Percentiles rank a stretch among this genome's conserved stretches.
Evolutionary conservation across 2,329 filamentous ascomycete species (phyloP).

Genomic region (Bertia moriformis): DNA sequence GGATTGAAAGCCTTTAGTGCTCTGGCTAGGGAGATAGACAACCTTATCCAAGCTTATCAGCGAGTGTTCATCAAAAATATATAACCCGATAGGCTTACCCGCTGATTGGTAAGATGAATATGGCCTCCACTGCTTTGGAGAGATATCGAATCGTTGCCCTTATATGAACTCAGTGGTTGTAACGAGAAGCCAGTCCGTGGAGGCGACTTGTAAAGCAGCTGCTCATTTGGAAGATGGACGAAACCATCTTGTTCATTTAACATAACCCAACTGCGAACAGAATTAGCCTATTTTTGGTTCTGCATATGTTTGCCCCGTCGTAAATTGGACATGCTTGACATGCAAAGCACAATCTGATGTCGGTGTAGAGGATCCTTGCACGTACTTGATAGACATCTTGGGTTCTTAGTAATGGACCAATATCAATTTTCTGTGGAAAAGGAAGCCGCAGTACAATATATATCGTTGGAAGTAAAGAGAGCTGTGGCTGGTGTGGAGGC

Average conservation of each 20-base stretch:
- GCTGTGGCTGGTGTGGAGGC: too few species aligned
- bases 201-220: conserved; percentile 42
- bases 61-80: not conserved
- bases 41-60: conserved; percentile 23
- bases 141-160: conserved; percentile 27
- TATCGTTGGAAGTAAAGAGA: too few species aligned
- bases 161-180: conserved; percentile 32
- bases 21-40: conserved; percentile 42
- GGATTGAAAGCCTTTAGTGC: conserved; percentile 33
- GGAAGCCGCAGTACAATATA: too few species aligned
- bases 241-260: conserved; percentile 38
- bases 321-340: too few species aligned
- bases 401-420: not conserved
- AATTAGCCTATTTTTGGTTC: not conserved
- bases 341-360: too few species aligned
- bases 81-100: conserved; percentile 32
- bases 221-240: conserved; percentile 46
- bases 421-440: too few species aligned
- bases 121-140: conserved; percentile 34
- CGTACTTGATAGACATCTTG: not conserved
- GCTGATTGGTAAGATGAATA: conserved; percentile 40
- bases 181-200: conserved; percentile 40
- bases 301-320: too few species aligned
- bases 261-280: conserved; percentile 47
- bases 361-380: too few species aligned